phyloP scores from a whole-genome alignment of 2,329 filamentous ascomycete genomes.

The Aspergillus bombycis region DNA sequence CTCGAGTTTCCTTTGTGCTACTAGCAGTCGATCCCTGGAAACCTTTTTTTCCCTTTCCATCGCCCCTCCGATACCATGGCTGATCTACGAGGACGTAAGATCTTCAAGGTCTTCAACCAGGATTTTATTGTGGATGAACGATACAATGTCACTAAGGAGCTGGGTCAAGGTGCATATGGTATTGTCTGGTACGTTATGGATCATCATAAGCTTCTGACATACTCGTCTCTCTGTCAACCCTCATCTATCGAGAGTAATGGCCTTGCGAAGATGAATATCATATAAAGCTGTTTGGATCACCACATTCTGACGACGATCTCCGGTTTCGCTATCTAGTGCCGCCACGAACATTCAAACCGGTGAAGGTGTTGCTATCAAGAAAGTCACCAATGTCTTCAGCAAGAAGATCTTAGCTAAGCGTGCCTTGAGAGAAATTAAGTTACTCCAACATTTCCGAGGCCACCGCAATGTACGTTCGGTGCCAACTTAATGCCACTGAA shows the following conservation, averaged over 20 bases:
- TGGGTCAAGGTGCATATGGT: slow-evolving; percentile 96
- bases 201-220: slow-evolving; percentile 9
- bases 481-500: slow-evolving; percentile 3
- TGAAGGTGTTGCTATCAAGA: slow-evolving; percentile 98
- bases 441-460: slow-evolving; percentile 94
- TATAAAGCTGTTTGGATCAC: background rate
- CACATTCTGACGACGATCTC: slow-evolving; percentile 20
- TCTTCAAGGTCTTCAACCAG: slow-evolving; percentile 99
- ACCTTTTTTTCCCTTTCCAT: background rate
- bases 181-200: slow-evolving; percentile 80
- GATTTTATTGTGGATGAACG: slow-evolving; percentile 98
- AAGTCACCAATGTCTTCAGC: slow-evolving; percentile 99
- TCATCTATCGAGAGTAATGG: background rate
- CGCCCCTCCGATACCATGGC: slow-evolving; percentile 49
- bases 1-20: background rate
- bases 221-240: background rate
- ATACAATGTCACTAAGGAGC: slow-evolving; percentile 97
- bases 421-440: slow-evolving; percentile 95
- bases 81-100: slow-evolving; percentile 74
- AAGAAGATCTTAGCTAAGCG: slow-evolving; percentile 99
- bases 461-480: slow-evolving; percentile 72
- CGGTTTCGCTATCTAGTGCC: slow-evolving; percentile 61
- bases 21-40: slow-evolving; percentile 15
- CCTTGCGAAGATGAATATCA: background rate
- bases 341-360: slow-evolving; percentile 87